A percentile compares a stretch with the other conserved stretches of the same genome.
Evolutionary conservation across 805 yeast species (phyloP).

Genomic region (Isabelozyma pseudorhagii): DNA sequence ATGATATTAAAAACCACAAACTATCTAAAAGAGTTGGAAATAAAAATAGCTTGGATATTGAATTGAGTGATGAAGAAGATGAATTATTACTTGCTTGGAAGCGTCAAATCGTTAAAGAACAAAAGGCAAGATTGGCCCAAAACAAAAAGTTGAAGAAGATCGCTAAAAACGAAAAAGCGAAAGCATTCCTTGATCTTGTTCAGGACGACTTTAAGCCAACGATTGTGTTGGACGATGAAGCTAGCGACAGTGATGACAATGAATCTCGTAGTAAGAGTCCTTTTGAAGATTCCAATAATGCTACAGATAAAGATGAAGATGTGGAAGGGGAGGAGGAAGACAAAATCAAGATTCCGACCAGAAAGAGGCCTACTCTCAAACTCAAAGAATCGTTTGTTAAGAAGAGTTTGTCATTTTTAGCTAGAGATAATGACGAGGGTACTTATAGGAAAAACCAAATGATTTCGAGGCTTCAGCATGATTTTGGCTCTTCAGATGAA

Average conservation of each 20-base stretch:
- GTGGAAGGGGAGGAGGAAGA: constrained; percentile 13
- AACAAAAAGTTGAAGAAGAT: constrained; percentile 41
- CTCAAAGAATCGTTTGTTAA: constrained; percentile 56
- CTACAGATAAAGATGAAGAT: constrained; percentile 9
- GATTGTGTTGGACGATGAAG: constrained; percentile 21
- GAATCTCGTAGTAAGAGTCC: constrained; percentile 18
- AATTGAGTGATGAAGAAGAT: constrained; percentile 75
- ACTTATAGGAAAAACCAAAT: constrained; percentile 30
- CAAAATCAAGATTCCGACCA: constrained; percentile 19
- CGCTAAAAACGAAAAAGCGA: constrained; percentile 52
- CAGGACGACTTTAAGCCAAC: constrained; percentile 37
- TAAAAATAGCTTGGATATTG: constrained; percentile 54
- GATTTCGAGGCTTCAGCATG: constrained; percentile 34
- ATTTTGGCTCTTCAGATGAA: constrained; percentile 33
- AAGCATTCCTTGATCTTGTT: constrained; percentile 66
- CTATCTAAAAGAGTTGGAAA: constrained; percentile 57
- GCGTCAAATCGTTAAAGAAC: constrained; percentile 40
- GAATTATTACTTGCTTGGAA: constrained; percentile 49
- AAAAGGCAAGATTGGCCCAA: constrained; percentile 47
- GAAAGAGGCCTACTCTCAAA: constrained; percentile 28
- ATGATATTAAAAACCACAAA: constrained; percentile 71
- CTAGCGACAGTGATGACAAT: constrained; percentile 15
- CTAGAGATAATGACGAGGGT: constrained; percentile 24
- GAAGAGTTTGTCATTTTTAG: constrained; percentile 52
- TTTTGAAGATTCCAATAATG: constrained; percentile 1